Conservation (phyloP, 306 rosid species). For the Fagus crenata region DNA sequence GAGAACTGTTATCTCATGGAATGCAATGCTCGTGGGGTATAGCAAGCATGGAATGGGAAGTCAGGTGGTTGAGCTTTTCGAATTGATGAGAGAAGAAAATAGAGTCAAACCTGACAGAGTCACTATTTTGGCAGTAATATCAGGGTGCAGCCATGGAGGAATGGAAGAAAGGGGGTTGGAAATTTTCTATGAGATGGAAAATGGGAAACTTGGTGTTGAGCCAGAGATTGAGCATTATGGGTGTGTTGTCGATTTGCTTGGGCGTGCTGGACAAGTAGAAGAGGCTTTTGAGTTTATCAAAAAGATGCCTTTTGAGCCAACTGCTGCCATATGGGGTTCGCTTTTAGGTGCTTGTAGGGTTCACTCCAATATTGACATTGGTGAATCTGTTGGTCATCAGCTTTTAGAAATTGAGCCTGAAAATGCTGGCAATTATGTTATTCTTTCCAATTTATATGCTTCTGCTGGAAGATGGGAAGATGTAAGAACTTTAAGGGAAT, state of each 20-base stretch:
- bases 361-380: constrained; percentile 63
- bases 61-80: constrained; percentile 76
- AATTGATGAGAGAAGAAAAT: constrained; percentile 61
- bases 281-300: constrained; percentile 68
- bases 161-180: constrained; percentile 66
- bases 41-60: constrained; percentile 86
- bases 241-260: constrained; percentile 86
- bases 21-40: constrained; percentile 86
- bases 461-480: constrained; percentile 90
- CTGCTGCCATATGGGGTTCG: constrained; percentile 82
- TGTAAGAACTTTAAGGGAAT: constrained; percentile 57
- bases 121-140: constrained; percentile 79
- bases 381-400: constrained; percentile 58
- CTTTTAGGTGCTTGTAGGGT: constrained; percentile 84
- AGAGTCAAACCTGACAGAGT: constrained; percentile 66
- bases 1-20: constrained; percentile 85
- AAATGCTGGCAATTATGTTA: constrained; percentile 85
- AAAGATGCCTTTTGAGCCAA: constrained; percentile 63
- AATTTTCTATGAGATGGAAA: constrained; percentile 60
- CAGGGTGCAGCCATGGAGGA: constrained; percentile 93
- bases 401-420: constrained; percentile 78
- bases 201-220: constrained; percentile 49
- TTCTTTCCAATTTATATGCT: constrained; percentile 85
- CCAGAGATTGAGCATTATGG: constrained; percentile 80
- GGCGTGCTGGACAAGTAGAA: constrained; percentile 66